Evolutionary conservation across 2,329 filamentous ascomycete genomes (phyloP).

Genomic region (Exophiala mesophila): DNA sequence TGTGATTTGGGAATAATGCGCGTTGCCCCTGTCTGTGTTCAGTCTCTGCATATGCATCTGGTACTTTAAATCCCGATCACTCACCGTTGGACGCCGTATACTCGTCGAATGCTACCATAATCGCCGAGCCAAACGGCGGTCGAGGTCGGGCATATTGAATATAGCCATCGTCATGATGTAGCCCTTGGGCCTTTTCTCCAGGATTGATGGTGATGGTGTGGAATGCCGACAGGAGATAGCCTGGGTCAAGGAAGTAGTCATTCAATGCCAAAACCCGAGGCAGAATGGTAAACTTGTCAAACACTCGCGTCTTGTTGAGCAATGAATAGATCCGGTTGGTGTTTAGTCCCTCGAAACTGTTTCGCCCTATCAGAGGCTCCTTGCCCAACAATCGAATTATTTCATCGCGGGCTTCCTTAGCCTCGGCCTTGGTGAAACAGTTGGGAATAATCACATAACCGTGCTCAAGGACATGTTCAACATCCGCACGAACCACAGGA

Average conservation of each 20-base stretch:
- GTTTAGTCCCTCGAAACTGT: slow-evolving; percentile 36
- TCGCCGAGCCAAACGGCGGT: slow-evolving; percentile 31
- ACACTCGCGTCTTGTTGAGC: slow-evolving; percentile 36
- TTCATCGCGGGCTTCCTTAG: slow-evolving; percentile 30
- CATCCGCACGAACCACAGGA: slow-evolving; percentile 25
- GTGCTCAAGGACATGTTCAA: slow-evolving; percentile 31
- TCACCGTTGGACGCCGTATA: slow-evolving; percentile 27
- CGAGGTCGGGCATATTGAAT: slow-evolving; percentile 34
- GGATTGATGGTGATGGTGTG: slow-evolving; percentile 39
- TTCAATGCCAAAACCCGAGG: slow-evolving; percentile 37
- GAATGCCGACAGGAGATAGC: slow-evolving; percentile 34
- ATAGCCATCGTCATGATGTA: slow-evolving; percentile 35
- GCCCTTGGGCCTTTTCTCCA: slow-evolving; percentile 33
- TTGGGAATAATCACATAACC: slow-evolving; percentile 35
- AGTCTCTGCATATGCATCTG: slow-evolving; percentile 29
- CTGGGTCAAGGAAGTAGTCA: slow-evolving; percentile 38
- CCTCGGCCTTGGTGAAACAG: slow-evolving; percentile 32
- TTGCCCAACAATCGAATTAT: slow-evolving; percentile 33
- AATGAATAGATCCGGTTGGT: slow-evolving; percentile 38
- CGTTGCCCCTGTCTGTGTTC: slow-evolving; percentile 30
- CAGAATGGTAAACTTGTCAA: slow-evolving; percentile 36
- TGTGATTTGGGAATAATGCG: slow-evolving; percentile 35
- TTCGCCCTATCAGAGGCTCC: slow-evolving; percentile 30
- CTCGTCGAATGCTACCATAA: slow-evolving; percentile 30
- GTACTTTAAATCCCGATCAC: slow-evolving; percentile 25